Base-by-base conservation (phyloP, 2,329 filamentous ascomycete genomes). In the Coleophoma crateriformis region DNA sequence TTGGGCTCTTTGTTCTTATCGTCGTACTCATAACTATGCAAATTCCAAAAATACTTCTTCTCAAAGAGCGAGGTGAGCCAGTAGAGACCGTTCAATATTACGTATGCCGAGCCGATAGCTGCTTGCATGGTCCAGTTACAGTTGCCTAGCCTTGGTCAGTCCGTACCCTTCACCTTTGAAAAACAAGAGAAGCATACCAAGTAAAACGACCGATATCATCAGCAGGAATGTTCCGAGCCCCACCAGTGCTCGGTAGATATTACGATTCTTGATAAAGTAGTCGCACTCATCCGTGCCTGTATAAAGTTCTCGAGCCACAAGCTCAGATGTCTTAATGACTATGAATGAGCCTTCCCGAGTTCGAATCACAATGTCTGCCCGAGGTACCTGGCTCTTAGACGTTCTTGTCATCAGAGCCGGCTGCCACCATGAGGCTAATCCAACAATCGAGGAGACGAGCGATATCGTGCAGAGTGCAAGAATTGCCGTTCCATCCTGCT, bases 301-400 rank as follows among this genome's bases (percentile, higher is more conserved):
- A 63, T 84, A 84, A 0, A 85, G 70, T 60, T 84, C 81, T n/a
- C 81, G 72, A 2, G 79, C 77, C 2, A 84, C 75, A 33, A 81
- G 74, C 61, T 84, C 80, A 5, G 73, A 72, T 58, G 81, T 83
- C 42, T 70, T 68, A 14, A 85, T 67, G 7, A 82, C 66, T 2
- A 85, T 61, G 54, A 84, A 82, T 1, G 77, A 79, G 1, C 80
- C 80, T 55, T 79, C 75, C 6, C 79, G 74, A 1, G 81, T 84
- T 27, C 76, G 73, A 49, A 84, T 82, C 27, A 83, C 72, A n/a
- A 85, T 73, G 54, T 84, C 80, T 2, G 79, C 80, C 2, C 56
- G 57, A 1, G 79, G 80, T 0, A 65, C 64, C 34, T 70, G 62
- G 32, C 73, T 71, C 7, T 63, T 71, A 47, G 75, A 71, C 45